Evolutionary conservation across 2,329 filamentous ascomycete genomes (phyloP).

Genomic region (Fusarium chuoi): DNA sequence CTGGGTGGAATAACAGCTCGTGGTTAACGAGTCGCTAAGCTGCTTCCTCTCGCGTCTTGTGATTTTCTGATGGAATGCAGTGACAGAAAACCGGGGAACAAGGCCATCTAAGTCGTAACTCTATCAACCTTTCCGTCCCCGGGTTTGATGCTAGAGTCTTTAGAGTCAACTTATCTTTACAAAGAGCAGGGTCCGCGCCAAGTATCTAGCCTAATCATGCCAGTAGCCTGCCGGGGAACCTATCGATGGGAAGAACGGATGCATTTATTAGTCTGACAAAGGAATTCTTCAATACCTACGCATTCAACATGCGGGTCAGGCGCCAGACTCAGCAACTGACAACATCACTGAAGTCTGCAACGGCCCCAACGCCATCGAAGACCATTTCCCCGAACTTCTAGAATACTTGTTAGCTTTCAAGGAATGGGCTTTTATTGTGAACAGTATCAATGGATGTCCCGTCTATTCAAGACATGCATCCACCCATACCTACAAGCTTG

Average conservation of each 20-base stretch:
- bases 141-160: not conserved
- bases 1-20: not conserved
- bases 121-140: not conserved
- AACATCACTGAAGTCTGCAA: not conserved
- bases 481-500: not conserved
- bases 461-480: not conserved
- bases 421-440: not conserved
- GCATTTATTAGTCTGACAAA: not conserved
- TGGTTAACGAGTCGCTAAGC: not conserved
- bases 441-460: not conserved
- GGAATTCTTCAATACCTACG: not conserved
- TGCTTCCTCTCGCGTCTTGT: not conserved
- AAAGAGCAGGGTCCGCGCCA: not conserved
- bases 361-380: not conserved
- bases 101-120: not conserved
- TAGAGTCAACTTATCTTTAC: not conserved
- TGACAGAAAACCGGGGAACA: slow-evolving; percentile 8
- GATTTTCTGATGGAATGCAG: not conserved
- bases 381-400: not conserved
- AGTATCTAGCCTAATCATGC: not conserved
- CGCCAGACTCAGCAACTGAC: not conserved
- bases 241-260: not conserved
- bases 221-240: not conserved
- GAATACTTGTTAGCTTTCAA: no score
- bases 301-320: not conserved